phyloP scores from a whole-genome alignment of 225 moss, liverwort and hornwort genomes.

The Asterella californica region DNA sequence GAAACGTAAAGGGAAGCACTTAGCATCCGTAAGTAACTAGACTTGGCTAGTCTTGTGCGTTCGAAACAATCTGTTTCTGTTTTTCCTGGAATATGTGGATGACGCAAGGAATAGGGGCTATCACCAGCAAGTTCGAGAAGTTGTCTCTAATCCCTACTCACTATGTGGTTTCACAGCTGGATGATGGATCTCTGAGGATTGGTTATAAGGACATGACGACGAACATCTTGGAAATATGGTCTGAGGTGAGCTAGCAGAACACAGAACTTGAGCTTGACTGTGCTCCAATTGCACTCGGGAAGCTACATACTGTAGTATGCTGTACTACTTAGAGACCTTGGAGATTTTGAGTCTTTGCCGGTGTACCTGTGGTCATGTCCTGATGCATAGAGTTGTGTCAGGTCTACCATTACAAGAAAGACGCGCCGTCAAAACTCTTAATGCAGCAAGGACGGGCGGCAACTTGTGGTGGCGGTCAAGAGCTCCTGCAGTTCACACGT shows the following conservation, averaged over 20 bases:
- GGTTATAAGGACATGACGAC: constrained; percentile 92
- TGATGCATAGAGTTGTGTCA: constrained; percentile 20
- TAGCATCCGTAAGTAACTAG: constrained; percentile 44
- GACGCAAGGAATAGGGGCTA: not conserved
- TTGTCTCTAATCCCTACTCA: not conserved
- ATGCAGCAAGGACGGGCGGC: constrained; percentile 33
- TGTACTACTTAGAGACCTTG: not conserved
- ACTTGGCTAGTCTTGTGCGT: not conserved
- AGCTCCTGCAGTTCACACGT: constrained; percentile 61
- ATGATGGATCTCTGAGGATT: constrained; percentile 67
- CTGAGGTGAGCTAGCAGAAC: constrained; percentile 49
- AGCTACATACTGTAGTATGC: not conserved
- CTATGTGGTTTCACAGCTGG: constrained; percentile 45
- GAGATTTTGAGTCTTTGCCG: not conserved
- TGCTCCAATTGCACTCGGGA: not conserved
- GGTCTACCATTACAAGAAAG: constrained; percentile 63
- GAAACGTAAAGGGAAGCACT: constrained; percentile 55
- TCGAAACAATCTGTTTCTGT: not conserved
- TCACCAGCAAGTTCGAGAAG: not conserved
- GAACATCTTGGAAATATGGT: constrained; percentile 81
- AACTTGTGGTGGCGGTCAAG: constrained; percentile 17
- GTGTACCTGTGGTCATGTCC: not conserved
- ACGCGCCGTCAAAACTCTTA: constrained; percentile 39
- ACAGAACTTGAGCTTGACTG: not conserved
- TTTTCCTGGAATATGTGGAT: not conserved